Base-by-base conservation (phyloP, 2,329 filamentous ascomycete genomes). In the Fusarium sp. region DNA sequence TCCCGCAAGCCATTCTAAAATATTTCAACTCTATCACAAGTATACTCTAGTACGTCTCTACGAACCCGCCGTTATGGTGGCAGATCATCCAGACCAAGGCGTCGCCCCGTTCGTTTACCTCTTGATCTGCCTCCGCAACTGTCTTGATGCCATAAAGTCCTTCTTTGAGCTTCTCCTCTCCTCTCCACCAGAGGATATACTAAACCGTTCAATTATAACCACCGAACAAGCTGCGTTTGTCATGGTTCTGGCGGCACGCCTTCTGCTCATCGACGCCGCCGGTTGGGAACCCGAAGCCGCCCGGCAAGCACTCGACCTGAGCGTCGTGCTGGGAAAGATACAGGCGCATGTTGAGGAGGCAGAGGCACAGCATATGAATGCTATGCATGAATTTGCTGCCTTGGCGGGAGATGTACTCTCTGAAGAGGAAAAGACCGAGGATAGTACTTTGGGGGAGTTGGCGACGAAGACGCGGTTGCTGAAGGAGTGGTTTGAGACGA, bases 11-110 rank as follows among this genome's bases (percentile, higher is more conserved):
- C 55, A 69, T 31, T 22, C 55, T 17, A 9, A 33, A 8, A 62
- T 42, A 17, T 81, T 83, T 63, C 77, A 76, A 49, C 73, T 81
- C 17, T 78, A 81, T 46, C 79, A 82, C 60, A 77, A 81, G n/a
- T 82, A 82, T 42, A 75, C 83, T 14, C 72, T 83, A 4, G 81
- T 83, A 29, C 79, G 82, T 9, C 70, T 84, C 16, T 83, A 85
- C 70, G 79, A 85, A 35, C 83, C 84, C 1, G 83, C 83, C 9
- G 83, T 82, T 6, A 72, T 80, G 20, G 70, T 79, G n/a, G 75
- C 70, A 57, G 71, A 76, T 20, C 71, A 77, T 12, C 71, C 74
- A 20, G 70, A 77, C n/a, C 77, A 79, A 36, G 69, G 72, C 20
- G 73, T 79, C 8, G 71, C 77, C 3, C 75, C 73, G 6, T 74